Percentiles rank a stretch among this genome's conserved stretches.
phyloP scores from a whole-genome alignment of 2,329 filamentous ascomycete genomes.

The Calonectria crousiana region DNA sequence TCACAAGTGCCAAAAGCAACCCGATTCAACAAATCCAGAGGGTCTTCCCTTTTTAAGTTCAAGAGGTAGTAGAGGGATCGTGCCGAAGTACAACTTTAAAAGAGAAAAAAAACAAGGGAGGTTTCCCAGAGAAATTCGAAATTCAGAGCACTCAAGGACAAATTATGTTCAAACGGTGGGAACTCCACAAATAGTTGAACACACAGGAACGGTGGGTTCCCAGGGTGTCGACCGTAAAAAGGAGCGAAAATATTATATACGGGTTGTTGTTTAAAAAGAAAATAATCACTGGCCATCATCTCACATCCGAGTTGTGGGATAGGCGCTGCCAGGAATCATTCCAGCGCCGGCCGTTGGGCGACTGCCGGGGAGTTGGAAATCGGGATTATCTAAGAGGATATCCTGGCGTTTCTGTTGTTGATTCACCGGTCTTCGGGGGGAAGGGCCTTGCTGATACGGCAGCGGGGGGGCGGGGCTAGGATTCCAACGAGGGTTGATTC shows the following conservation, averaged over 20 bases:
- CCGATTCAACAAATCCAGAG: constrained; percentile 18
- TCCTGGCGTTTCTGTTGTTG: constrained; percentile 75
- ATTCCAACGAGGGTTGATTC: constrained; percentile 90
- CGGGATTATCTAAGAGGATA: constrained; percentile 84
- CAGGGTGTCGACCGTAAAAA: neutral
- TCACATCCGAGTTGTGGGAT: constrained; percentile 55
- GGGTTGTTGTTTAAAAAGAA: neutral
- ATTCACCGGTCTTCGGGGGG: constrained; percentile 59
- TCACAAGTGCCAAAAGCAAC: neutral
- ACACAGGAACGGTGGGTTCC: neutral
- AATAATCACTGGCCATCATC: constrained; percentile 24
- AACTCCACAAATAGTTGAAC: constrained; percentile 15
- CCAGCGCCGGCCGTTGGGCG: constrained; percentile 53
- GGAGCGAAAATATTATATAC: constrained; percentile 12
- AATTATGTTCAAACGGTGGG: constrained; percentile 20
- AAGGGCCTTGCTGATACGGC: constrained; percentile 57
- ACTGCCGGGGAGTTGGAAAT: constrained; percentile 78
- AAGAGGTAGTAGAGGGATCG: constrained; percentile 27
- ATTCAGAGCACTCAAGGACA: constrained; percentile 10
- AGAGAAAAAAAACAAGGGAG: constrained; percentile 7
- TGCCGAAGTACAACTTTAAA: constrained; percentile 18
- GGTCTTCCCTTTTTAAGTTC: constrained; percentile 18
- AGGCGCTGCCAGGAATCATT: constrained; percentile 67
- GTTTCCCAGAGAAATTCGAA: constrained; percentile 13
- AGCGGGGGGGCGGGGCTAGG: constrained; percentile 60